phyloP scores from a whole-genome alignment of 2,329 filamentous ascomycete species.

The Pseudonectria foliicola region DNA sequence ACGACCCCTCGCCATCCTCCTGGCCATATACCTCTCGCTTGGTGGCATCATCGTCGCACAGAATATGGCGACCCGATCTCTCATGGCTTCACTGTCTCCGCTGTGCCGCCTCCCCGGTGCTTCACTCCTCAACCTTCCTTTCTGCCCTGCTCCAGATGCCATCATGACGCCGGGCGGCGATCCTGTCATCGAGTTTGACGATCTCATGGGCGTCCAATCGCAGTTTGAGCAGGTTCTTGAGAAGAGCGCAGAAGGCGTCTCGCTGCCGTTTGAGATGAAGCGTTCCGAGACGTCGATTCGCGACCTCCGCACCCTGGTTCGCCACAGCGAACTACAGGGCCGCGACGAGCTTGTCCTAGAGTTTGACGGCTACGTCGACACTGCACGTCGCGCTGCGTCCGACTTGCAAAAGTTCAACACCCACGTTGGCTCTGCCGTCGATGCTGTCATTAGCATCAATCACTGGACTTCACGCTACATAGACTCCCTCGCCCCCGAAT shows the following conservation, averaged over 20 bases:
- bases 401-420: conserved; percentile 71
- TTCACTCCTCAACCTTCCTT: conserved; percentile 54
- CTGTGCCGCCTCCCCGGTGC: conserved; percentile 63
- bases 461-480: conserved; percentile 67
- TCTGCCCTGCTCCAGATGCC: conserved; percentile 42
- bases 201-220: conserved; percentile 66
- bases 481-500: conserved; percentile 46
- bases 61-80: conserved; percentile 54
- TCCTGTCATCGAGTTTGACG: conserved; percentile 57
- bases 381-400: conserved; percentile 54
- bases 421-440: conserved; percentile 65
- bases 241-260: conserved; percentile 56
- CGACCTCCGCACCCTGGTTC: conserved; percentile 65
- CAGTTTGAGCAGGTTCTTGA: conserved; percentile 70
- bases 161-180: conserved; percentile 17
- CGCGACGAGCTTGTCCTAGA: conserved; percentile 67
- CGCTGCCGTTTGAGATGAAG: conserved; percentile 73
- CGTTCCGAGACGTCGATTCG: conserved; percentile 66
- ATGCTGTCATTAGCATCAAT: conserved; percentile 68
- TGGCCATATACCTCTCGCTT: conserved; percentile 55
- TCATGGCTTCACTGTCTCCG: conserved; percentile 57
- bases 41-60: conserved; percentile 52
- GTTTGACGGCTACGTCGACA: conserved; percentile 69
- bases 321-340: conserved; percentile 59
- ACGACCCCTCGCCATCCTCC: conserved; percentile 53